phyloP scores from a whole-genome alignment of 305 asterid genomes.

The Solanum hybrid region DNA sequence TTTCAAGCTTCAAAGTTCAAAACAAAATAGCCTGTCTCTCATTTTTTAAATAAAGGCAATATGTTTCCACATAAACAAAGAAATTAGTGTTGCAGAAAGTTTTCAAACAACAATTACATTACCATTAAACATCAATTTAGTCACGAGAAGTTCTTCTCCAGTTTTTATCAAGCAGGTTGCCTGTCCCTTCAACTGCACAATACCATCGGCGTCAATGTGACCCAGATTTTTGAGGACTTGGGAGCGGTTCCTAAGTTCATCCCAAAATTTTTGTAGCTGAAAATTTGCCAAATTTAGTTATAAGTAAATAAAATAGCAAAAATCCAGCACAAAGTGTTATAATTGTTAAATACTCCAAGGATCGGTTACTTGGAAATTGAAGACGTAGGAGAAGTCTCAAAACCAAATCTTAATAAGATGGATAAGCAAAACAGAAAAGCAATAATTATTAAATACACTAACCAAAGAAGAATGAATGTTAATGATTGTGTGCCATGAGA shows the following conservation, averaged over 20 bases:
- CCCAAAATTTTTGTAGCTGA: slow-evolving; percentile 94
- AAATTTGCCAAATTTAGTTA: slow-evolving; percentile 5
- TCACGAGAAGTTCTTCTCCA: slow-evolving; percentile 94
- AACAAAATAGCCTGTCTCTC: not conserved
- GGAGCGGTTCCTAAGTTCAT: slow-evolving; percentile 97
- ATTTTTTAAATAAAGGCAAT: not conserved
- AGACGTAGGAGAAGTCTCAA: not conserved
- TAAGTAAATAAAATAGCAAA: not conserved
- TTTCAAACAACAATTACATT: slow-evolving; percentile 4
- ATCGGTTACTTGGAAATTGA: not conserved
- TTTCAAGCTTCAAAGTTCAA: not conserved
- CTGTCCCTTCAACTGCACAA: slow-evolving; percentile 89
- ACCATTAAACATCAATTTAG: slow-evolving; percentile 97
- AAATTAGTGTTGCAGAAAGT: not conserved
- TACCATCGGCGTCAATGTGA: slow-evolving; percentile 75
- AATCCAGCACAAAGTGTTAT: not conserved
- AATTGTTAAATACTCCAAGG: not conserved
- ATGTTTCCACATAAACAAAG: not conserved
- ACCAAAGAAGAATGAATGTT: not conserved
- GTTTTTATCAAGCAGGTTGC: slow-evolving; percentile 98
- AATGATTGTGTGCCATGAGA: not conserved
- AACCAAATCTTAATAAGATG: not conserved
- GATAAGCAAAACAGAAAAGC: not conserved
- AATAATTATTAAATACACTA: not conserved
- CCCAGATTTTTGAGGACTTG: slow-evolving; percentile 87